Percentiles rank a stretch among this genome's conserved stretches.
Evolutionary conservation across 2,329 filamentous ascomycete species (phyloP).

Genomic region (Claviceps digitariae): DNA sequence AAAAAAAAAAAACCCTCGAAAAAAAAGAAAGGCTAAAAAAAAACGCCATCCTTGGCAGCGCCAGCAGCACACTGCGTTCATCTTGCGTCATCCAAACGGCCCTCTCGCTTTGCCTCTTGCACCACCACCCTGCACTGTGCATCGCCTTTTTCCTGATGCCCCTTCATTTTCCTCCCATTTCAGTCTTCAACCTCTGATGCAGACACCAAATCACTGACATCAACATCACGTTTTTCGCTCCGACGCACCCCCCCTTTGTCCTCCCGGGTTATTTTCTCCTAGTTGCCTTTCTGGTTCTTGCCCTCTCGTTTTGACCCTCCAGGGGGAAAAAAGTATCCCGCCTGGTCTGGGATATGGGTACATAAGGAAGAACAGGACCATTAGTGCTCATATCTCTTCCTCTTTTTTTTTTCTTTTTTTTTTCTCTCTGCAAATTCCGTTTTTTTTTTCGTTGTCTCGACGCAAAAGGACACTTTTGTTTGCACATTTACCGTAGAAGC

Average conservation of each 20-base stretch:
- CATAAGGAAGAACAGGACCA: background rate
- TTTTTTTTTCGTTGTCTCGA: no score
- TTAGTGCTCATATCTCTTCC: background rate
- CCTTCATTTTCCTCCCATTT: background rate
- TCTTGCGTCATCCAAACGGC: constrained; percentile 1
- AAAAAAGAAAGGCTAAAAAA: background rate
- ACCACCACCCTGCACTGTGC: background rate
- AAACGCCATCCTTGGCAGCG: no score
- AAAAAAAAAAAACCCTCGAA: no score
- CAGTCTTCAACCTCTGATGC: background rate
- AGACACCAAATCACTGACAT: background rate
- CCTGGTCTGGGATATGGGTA: background rate
- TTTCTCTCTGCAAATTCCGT: background rate
- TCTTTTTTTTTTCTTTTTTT: background rate
- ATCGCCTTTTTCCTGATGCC: background rate
- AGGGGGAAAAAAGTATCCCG: background rate
- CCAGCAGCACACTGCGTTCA: background rate
- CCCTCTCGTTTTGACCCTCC: background rate
- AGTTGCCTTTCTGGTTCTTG: no score
- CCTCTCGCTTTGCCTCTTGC: background rate
- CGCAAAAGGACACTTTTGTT: no score
- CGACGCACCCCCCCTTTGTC: background rate
- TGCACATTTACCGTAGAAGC: no score
- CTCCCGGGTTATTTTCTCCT: background rate
- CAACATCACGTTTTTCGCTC: background rate